Evolutionary conservation across 225 moss, liverwort and hornwort species (phyloP).

Genomic region (Rhytidiadelphus loreus): DNA sequence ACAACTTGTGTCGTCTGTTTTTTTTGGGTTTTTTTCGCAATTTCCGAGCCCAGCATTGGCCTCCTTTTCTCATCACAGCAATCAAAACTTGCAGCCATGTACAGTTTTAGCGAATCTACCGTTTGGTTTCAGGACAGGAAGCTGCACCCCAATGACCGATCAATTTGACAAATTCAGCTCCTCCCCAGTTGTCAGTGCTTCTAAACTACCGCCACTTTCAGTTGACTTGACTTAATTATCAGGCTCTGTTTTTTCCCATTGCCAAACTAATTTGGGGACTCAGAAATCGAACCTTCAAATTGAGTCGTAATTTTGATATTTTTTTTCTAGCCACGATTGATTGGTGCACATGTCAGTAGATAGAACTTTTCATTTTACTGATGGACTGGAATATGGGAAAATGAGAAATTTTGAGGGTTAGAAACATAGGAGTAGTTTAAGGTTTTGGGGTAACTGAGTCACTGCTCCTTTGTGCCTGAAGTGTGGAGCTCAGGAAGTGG

Average conservation of each 20-base stretch:
- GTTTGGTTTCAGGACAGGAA: not conserved
- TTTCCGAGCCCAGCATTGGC: not conserved
- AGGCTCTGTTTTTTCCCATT: not conserved
- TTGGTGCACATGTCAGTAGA: not conserved
- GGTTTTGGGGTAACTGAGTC: not conserved
- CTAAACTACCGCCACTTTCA: not conserved
- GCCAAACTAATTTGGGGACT: not conserved
- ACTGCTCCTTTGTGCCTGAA: not conserved
- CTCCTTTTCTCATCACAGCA: not conserved
- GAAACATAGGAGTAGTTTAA: not conserved
- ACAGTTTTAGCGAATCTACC: too few species aligned
- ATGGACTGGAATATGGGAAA: not conserved
- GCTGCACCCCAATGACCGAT: not conserved
- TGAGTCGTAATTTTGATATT: not conserved
- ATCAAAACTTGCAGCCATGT: not conserved
- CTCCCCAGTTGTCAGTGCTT: not conserved
- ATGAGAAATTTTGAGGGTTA: not conserved
- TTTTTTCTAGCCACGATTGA: not conserved
- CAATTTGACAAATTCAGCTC: not conserved
- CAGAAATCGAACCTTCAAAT: not conserved
- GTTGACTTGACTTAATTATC: not conserved
- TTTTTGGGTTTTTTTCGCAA: not conserved
- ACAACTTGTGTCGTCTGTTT: not conserved
- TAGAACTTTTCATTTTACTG: not conserved
- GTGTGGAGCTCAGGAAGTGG: not conserved